phyloP scores from a whole-genome alignment of 352 stramenopile genomes.

The Globisporangium polare region DNA sequence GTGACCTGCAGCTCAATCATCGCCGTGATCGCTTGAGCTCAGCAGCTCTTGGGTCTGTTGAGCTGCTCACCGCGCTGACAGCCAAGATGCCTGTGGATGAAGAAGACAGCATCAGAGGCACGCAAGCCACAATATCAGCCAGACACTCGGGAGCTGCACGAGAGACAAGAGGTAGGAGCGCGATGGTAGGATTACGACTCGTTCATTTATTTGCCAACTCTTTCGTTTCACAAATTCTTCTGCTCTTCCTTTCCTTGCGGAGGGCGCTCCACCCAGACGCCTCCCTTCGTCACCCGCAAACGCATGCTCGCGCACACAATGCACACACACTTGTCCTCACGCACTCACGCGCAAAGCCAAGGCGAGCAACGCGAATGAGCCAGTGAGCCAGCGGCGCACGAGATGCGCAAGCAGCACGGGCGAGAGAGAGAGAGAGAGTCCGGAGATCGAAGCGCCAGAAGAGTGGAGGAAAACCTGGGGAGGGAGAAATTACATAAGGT shows the following conservation, averaged over 20 bases:
- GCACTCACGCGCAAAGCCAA: not conserved
- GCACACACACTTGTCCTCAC: not conserved
- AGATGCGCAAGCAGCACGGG: not conserved
- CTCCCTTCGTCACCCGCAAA: not conserved
- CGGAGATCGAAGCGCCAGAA: not conserved
- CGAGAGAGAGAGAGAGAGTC: not conserved
- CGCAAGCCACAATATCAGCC: not conserved
- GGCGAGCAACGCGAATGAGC: not conserved
- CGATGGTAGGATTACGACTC: slow-evolving; percentile 25
- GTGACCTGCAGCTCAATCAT: not conserved
- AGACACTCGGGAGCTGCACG: not conserved
- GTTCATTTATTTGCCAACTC: slow-evolving; percentile 52
- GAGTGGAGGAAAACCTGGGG: slow-evolving; percentile 15
- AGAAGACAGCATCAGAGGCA: not conserved
- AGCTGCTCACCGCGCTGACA: not conserved
- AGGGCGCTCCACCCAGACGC: not conserved
- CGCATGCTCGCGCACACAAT: not conserved
- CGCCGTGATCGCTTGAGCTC: not conserved
- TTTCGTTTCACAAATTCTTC: slow-evolving; percentile 25
- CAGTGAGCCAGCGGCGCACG: not conserved
- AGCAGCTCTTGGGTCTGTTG: too few relatives aligned
- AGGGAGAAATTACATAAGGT: slow-evolving; percentile 93
- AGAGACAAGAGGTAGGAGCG: slow-evolving; percentile 2
- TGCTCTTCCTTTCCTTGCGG: slow-evolving; percentile 8
- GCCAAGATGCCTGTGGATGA: not conserved